Percentiles rank a stretch among this genome's conserved stretches.
These are phyloP conservation scores for Ochetophila trinervis DNA, from an alignment of 306 rosid genomes.

Conservation along the genomic window DNA sequence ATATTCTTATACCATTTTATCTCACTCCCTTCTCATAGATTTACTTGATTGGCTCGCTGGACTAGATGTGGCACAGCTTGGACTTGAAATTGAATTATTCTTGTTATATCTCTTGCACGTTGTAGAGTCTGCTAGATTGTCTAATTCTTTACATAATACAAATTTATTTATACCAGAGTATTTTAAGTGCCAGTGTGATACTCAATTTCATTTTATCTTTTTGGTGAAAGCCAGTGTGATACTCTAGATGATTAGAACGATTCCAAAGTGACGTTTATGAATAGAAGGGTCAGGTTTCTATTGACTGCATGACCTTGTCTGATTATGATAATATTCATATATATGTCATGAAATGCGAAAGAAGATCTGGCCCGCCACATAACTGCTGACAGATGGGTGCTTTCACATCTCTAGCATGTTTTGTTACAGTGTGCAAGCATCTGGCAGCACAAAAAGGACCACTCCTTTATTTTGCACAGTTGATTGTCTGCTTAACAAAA, in stretches of 20 bases:
- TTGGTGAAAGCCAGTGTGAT: not conserved
- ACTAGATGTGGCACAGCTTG: not conserved
- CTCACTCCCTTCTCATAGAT: not conserved
- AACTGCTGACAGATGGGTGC: not conserved
- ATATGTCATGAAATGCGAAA: not conserved
- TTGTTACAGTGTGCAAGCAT: not conserved
- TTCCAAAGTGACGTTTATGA: not conserved
- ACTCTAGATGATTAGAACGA: not conserved
- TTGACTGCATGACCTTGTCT: not conserved
- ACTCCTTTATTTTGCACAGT: slow-evolving; percentile 2
- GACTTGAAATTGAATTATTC: not conserved
- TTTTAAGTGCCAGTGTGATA: too few species aligned
- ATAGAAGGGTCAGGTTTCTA: not conserved
- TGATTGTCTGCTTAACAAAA: not conserved
- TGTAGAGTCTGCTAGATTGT: not conserved
- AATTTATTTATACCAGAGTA: not conserved
- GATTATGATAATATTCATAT: not conserved
- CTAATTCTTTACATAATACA: not conserved
- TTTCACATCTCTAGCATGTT: slow-evolving; percentile 7
- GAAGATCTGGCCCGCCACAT: not conserved
- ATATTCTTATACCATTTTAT: not conserved
- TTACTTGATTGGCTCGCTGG: slow-evolving; percentile 1
- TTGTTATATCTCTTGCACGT: not conserved
- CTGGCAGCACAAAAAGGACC: slow-evolving; percentile 8
- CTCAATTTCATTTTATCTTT: too few species aligned